phyloP scores from a whole-genome alignment of 2,329 filamentous ascomycete genomes.

The Ophiostoma montium region DNA sequence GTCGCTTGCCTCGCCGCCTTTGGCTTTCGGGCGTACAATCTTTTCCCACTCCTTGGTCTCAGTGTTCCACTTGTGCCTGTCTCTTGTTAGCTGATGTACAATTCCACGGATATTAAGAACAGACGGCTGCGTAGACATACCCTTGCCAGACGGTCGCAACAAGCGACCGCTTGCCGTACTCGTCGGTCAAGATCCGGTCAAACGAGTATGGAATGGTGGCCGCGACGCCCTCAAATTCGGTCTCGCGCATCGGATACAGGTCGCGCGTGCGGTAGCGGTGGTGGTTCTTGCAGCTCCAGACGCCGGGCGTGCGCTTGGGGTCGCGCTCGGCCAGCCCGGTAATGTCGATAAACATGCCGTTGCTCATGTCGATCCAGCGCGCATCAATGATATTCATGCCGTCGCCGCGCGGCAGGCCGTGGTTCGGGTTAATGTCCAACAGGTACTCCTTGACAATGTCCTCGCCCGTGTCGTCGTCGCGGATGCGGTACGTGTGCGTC shows the following conservation, averaged over 20 bases:
- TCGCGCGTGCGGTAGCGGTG: constrained; percentile 59
- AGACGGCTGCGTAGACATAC: constrained; percentile 36
- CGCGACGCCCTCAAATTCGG: constrained; percentile 58
- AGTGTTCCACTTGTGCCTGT: constrained; percentile 46
- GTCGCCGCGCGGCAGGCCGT: constrained; percentile 45
- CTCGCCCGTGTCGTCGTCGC: constrained; percentile 26
- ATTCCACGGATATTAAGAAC: not conserved
- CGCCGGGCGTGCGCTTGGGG: constrained; percentile 40
- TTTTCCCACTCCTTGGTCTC: constrained; percentile 41
- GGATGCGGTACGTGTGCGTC: constrained; percentile 39
- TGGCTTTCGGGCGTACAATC: not conserved
- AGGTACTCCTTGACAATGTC: constrained; percentile 41
- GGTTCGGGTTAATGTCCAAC: constrained; percentile 64
- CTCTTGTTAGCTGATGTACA: not conserved
- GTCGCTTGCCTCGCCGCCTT: not conserved
- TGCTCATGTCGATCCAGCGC: constrained; percentile 64
- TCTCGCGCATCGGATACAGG: constrained; percentile 61
- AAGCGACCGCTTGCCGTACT: constrained; percentile 50
- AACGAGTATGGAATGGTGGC: constrained; percentile 57
- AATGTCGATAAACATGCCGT: constrained; percentile 72
- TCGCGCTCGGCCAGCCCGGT: constrained; percentile 61
- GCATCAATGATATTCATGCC: constrained; percentile 73
- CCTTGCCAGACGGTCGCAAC: constrained; percentile 45
- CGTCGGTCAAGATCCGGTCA: constrained; percentile 48
- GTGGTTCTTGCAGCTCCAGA: constrained; percentile 69